Evolutionary conservation across 2,329 filamentous ascomycete species (phyloP), one percentile per base, ranked within the genome.

Genomic region (Claviceps maximensis): DNA sequence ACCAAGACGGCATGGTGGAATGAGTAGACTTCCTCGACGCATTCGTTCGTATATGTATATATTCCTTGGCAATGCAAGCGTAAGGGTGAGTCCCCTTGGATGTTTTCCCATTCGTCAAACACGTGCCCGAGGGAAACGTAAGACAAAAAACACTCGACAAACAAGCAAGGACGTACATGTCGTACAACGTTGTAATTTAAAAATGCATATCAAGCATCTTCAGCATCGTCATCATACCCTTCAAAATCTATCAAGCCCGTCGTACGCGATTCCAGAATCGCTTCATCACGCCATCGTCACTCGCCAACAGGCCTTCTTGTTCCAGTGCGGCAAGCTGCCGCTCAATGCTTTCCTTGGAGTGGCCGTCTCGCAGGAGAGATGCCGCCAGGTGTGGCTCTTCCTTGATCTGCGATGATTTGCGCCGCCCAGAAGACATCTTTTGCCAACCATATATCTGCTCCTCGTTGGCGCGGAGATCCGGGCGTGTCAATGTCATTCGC

Each of bases 401-500:
- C 36, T 65, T 64, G 2, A 60, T 56, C 36, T 60, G 59, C 2
- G 79, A 76, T 2, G 79, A 75, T 56, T 58, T 81, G 36, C 17
- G 36, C 73, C 58, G 75, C 67, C 58, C 71, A 55, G 49, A 59
- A 41, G 58, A 54, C 44, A 55, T 59, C 55, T 66, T 62, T 61
- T 84, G 79, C 81, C 83, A 87, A 44, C 82, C 82, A 61, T 89
- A 87, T 17, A 87, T 75, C 56, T 83, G 76, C 12, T 84, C 80
- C 56, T 91, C 86, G 57, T 83, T 76, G 4, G 84, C 83, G 44
- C 89, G 83, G 48, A 97, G 76, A 64, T 97, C 91, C 0, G 89
- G 87, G 47, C 90, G 77, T 3, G 93, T 97, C 52, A 97, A 77
- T 0, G 91, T 97, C 89, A 97, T 95, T 49, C 90, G 87, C 49